Evolutionary conservation across 306 rosid genomes (phyloP).

Genomic region (Phaseolus lunatus): DNA sequence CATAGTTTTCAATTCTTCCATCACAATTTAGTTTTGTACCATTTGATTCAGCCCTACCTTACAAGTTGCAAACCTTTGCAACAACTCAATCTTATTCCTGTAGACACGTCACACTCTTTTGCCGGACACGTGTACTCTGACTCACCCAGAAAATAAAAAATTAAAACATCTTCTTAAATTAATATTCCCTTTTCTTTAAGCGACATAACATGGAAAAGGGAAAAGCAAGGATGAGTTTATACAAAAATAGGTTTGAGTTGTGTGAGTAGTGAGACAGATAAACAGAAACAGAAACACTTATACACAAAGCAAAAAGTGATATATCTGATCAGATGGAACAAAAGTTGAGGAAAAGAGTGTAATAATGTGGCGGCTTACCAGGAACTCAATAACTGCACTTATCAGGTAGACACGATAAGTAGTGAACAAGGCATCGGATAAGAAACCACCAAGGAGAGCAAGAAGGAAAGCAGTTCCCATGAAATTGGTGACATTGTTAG

Average conservation of each 20-base stretch:
- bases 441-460: constrained; percentile 93
- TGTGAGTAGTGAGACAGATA: background rate
- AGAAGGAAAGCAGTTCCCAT: constrained; percentile 98
- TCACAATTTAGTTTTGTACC: constrained; percentile 26
- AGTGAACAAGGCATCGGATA: constrained; percentile 86
- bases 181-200: background rate
- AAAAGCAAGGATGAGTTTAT: background rate
- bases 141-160: constrained; percentile 30
- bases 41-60: constrained; percentile 37
- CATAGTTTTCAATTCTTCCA: constrained; percentile 4
- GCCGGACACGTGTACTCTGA: constrained; percentile 46
- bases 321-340: constrained; percentile 1
- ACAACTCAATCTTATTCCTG: constrained; percentile 36
- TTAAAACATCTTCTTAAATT: background rate
- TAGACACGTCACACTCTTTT: constrained; percentile 35
- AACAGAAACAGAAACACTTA: background rate
- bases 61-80: constrained; percentile 32
- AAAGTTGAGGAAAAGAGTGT: background rate
- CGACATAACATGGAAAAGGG: constrained; percentile 5
- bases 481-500: constrained; percentile 91
- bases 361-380: constrained; percentile 55
- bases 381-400: constrained; percentile 81
- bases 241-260: background rate
- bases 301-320: background rate
- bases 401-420: constrained; percentile 81